phyloP scores from a whole-genome alignment of 1,284 basidiomycete genomes.

The Inonotus hispidus region DNA sequence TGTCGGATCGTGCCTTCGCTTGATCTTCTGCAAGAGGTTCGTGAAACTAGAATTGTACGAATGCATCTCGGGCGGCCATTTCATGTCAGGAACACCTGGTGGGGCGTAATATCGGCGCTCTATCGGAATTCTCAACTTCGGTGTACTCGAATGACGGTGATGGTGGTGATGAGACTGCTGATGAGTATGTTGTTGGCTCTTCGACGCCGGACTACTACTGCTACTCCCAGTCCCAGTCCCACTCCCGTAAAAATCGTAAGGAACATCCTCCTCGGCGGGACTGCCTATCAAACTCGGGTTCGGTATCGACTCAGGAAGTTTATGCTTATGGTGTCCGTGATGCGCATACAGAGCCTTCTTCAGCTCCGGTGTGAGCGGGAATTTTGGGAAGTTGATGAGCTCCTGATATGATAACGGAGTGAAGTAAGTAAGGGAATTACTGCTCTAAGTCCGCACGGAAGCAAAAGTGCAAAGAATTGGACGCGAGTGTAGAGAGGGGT shows the following conservation, averaged over 20 bases:
- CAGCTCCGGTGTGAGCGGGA: slow-evolving; percentile 63
- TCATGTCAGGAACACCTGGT: slow-evolving; percentile 51
- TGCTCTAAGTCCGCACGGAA: not conserved
- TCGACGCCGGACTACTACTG: not conserved
- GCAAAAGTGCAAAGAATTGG: not conserved
- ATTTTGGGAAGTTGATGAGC: slow-evolving; percentile 77
- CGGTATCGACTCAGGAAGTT: slow-evolving; percentile 60
- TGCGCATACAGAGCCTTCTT: slow-evolving; percentile 61
- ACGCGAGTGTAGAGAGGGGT: not conserved
- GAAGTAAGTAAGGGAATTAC: not conserved
- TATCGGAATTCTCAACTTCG: slow-evolving; percentile 64
- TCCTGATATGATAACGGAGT: slow-evolving; percentile 51
- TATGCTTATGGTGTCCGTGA: slow-evolving; percentile 31
- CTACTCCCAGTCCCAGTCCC: not conserved
- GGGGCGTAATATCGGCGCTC: slow-evolving; percentile 81
- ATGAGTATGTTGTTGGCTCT: not conserved
- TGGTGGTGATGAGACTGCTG: too few relatives aligned
- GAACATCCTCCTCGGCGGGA: slow-evolving; percentile 9
- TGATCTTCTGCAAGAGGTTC: slow-evolving; percentile 83
- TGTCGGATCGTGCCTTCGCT: slow-evolving; percentile 93
- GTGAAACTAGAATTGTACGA: slow-evolving; percentile 96
- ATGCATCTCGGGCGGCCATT: slow-evolving; percentile 90
- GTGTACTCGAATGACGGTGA: not conserved
- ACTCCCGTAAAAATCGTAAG: slow-evolving; percentile 9
- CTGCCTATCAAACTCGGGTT: slow-evolving; percentile 53